These are phyloP conservation scores for Arabis alpina DNA, from an alignment of 345 rosid species.

Conservation along the genomic window DNA sequence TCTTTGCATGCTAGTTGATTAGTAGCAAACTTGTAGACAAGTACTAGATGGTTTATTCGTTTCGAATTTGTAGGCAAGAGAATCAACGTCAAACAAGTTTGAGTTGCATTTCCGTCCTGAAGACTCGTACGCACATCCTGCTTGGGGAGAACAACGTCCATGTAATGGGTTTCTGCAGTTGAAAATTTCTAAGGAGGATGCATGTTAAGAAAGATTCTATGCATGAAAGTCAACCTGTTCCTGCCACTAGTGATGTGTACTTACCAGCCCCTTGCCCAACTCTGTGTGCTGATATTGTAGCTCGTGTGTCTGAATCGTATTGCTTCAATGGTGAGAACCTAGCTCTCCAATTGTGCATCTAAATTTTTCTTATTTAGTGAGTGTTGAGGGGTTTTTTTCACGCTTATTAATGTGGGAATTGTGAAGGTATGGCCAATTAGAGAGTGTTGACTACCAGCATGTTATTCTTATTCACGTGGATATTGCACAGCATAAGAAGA, in stretches of 20 bases:
- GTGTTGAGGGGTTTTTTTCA: too few species aligned
- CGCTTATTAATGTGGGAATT: constrained; percentile 22
- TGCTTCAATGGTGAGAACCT: constrained; percentile 66
- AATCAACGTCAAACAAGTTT: constrained; percentile 59
- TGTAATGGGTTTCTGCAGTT: constrained; percentile 61
- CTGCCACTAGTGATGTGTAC: constrained; percentile 30
- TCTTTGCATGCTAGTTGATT: constrained; percentile 14
- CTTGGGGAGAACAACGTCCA: constrained; percentile 64
- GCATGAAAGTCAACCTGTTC: constrained; percentile 40
- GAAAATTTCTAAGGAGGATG: constrained; percentile 59
- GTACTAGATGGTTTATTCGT: constrained; percentile 11
- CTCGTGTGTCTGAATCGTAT: constrained; percentile 70
- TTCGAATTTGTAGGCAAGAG: constrained; percentile 56
- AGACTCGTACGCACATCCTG: constrained; percentile 86
- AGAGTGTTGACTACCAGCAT: constrained; percentile 96
- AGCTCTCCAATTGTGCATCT: neutral
- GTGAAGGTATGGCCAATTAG: constrained; percentile 86
- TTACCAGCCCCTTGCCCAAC: constrained; percentile 40
- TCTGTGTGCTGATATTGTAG: constrained; percentile 76
- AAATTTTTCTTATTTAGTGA: constrained; percentile 1
- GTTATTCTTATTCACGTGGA: constrained; percentile 86
- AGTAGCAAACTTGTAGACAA: constrained; percentile 1
- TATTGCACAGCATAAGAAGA: constrained; percentile 65
- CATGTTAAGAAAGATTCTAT: constrained; percentile 32
- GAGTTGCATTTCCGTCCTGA: constrained; percentile 90